These are phyloP conservation scores for Trifolium pratense DNA, from an alignment of 306 rosid species.

Conservation along the genomic window DNA sequence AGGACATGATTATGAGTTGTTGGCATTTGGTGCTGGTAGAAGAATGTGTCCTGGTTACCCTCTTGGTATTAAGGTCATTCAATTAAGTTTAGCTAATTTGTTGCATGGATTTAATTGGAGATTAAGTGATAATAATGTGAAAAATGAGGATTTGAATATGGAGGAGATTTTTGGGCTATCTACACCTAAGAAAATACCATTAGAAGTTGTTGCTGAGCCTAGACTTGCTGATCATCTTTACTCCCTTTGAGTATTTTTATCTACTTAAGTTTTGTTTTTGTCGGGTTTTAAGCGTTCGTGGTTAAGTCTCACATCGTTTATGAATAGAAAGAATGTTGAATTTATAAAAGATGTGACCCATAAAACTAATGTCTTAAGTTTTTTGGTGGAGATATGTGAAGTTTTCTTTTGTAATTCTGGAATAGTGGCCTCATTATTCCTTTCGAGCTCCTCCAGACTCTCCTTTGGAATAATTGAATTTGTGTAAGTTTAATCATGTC, in stretches of 20 bases:
- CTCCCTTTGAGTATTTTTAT: conserved; percentile 25
- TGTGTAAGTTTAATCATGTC: not conserved
- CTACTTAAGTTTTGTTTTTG: not conserved
- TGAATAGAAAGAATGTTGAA: no score
- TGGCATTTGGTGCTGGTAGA: conserved; percentile 90
- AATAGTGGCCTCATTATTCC: no score
- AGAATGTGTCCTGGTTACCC: conserved; percentile 88
- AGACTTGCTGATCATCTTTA: conserved; percentile 68
- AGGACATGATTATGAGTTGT: conserved; percentile 74
- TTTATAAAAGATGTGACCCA: no score
- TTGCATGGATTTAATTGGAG: conserved; percentile 85
- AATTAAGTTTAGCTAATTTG: conserved; percentile 74
- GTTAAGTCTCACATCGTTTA: no score
- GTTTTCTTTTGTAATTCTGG: no score
- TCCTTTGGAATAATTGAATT: not conserved
- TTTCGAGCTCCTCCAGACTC: no score
- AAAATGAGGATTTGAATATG: conserved; percentile 67
- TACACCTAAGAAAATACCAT: conserved; percentile 63
- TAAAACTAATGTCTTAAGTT: no score
- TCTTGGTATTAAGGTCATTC: conserved; percentile 80
- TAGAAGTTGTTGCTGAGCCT: conserved; percentile 53
- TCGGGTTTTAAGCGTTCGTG: no score
- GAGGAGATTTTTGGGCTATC: conserved; percentile 76
- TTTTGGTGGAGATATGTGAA: no score
- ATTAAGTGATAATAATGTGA: conserved; percentile 43